A percentile compares a stretch with the other conserved stretches of the same genome.
These are phyloP conservation scores for Eurotiales sp. DNA, from an alignment of 2,329 filamentous ascomycete genomes.

Conservation along the genomic window DNA sequence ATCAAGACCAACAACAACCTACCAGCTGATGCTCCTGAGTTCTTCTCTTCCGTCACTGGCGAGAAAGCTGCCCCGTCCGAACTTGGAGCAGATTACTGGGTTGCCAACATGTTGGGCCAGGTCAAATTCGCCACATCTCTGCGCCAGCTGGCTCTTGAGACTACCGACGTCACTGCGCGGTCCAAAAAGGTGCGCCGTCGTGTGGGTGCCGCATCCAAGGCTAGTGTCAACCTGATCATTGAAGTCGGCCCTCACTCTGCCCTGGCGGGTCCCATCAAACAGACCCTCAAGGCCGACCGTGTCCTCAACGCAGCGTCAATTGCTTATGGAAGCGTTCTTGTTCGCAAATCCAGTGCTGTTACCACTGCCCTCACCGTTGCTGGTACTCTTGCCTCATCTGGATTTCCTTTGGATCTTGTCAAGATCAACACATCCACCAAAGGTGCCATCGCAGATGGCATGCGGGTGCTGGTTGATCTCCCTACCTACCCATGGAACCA, in stretches of 20 bases:
- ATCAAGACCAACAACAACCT: slow-evolving; percentile 2
- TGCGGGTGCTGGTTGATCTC: slow-evolving; percentile 11
- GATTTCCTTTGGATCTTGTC: slow-evolving; percentile 20
- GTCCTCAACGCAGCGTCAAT: background rate
- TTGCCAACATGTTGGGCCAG: slow-evolving; percentile 27
- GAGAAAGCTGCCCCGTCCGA: background rate
- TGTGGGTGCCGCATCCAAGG: background rate
- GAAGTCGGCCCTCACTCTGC: slow-evolving; percentile 31
- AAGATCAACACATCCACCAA: slow-evolving; percentile 18
- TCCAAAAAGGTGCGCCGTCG: background rate
- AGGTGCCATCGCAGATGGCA: background rate
- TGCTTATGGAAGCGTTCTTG: slow-evolving; percentile 19
- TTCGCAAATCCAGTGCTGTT: slow-evolving; percentile 32
- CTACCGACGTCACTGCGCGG: background rate
- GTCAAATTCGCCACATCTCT: slow-evolving; percentile 25
- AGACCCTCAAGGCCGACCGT: slow-evolving; percentile 16
- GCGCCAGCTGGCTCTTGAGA: slow-evolving; percentile 13
- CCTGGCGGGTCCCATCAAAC: slow-evolving; percentile 23
- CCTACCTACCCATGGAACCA: slow-evolving; percentile 17
- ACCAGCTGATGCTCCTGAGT: background rate
- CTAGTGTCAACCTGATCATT: slow-evolving; percentile 18
- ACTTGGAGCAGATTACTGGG: slow-evolving; percentile 25
- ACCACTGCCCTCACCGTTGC: slow-evolving; percentile 12
- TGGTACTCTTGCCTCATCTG: slow-evolving; percentile 19
- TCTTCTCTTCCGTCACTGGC: background rate